Conservation (phyloP, 768 basidiomycete species). For the Tylopilus subfusipes region DNA sequence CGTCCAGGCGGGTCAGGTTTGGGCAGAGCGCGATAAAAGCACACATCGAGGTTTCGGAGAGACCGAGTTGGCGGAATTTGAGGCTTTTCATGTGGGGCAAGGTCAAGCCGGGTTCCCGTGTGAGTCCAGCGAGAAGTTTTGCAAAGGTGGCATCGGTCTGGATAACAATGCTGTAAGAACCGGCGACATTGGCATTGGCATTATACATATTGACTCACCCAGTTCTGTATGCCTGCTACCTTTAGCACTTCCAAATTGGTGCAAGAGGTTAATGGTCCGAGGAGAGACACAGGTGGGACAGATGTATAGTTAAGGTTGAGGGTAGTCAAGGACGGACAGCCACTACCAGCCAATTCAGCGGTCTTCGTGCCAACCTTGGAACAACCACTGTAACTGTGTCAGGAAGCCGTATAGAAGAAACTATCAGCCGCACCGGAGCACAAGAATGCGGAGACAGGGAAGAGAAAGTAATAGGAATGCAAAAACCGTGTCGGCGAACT, state of each 20-base stretch:
- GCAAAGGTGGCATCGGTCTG: constrained; percentile 58
- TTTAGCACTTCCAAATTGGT: constrained; percentile 52
- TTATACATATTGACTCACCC: constrained; percentile 43
- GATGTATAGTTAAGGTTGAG: constrained; percentile 64
- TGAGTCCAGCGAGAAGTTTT: constrained; percentile 37
- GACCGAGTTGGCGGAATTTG: constrained; percentile 53
- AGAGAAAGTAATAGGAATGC: constrained; percentile 47
- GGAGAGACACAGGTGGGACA: constrained; percentile 46
- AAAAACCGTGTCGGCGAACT: constrained; percentile 50
- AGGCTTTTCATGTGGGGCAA: constrained; percentile 47
- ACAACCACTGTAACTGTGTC: constrained; percentile 46
- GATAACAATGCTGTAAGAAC: neutral
- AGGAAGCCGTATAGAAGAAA: constrained; percentile 12
- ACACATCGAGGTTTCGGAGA: constrained; percentile 49
- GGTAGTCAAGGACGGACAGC: constrained; percentile 41
- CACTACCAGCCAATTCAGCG: constrained; percentile 38
- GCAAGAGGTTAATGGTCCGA: constrained; percentile 38
- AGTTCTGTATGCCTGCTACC: constrained; percentile 56
- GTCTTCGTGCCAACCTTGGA: constrained; percentile 53
- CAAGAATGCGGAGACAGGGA: constrained; percentile 43
- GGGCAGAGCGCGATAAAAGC: constrained; percentile 46
- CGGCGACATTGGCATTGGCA: neutral
- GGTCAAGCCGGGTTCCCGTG: constrained; percentile 21
- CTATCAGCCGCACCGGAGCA: constrained; percentile 46
- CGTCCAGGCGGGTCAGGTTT: constrained; percentile 43